These are phyloP conservation scores for Larix kaempferi DNA, from an alignment of 75 land plant species.

Conservation along the genomic window DNA sequence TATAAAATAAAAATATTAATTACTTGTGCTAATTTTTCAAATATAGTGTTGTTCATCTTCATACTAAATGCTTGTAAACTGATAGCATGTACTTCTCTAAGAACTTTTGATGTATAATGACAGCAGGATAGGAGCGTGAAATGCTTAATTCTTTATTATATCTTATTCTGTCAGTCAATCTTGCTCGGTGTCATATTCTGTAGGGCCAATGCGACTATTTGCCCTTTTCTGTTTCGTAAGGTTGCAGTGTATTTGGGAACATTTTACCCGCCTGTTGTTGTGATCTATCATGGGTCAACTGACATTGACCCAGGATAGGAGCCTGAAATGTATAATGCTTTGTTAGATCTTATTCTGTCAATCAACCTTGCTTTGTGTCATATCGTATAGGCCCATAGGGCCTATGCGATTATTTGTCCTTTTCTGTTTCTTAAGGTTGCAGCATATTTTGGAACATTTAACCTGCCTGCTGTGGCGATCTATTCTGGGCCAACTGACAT, in stretches of 20 bases:
- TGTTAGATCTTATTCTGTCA: background rate
- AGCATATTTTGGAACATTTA: background rate
- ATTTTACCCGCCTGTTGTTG: background rate
- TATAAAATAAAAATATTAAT: no score
- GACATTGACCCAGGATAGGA: background rate
- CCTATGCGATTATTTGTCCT: background rate
- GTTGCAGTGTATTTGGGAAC: background rate
- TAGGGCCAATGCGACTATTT: background rate
- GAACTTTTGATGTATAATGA: background rate
- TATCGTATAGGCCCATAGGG: background rate
- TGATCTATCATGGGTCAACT: no score
- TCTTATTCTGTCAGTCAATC: background rate
- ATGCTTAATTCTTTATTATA: background rate
- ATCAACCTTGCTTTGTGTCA: background rate
- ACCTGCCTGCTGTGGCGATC: no score
- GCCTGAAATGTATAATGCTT: background rate
- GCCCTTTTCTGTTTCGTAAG: background rate
- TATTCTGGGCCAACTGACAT: no score
- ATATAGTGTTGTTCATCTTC: no score
- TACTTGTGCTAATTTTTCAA: no score
- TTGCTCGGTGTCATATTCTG: background rate
- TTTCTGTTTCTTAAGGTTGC: background rate
- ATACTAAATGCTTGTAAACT: background rate
- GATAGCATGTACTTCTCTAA: background rate
- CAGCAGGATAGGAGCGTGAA: background rate